Conservation (phyloP, 805 yeast genomes). For the Pichia phayaonensis region DNA sequence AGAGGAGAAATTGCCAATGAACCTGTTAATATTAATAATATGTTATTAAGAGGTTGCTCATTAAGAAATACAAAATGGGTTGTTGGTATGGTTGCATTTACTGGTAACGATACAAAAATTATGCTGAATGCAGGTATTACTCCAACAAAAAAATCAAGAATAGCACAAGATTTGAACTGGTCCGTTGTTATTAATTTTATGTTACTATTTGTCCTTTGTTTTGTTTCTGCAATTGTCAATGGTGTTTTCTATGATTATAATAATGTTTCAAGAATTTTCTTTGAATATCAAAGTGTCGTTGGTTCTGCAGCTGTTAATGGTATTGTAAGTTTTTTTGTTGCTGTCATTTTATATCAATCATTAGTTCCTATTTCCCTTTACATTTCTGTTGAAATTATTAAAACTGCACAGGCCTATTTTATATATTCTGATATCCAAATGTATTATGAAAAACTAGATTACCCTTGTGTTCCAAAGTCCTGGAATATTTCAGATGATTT, state of each 20-base stretch:
- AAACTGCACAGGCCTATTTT: constrained; percentile 75
- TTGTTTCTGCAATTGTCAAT: constrained; percentile 61
- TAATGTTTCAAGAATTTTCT: constrained; percentile 49
- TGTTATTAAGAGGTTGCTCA: constrained; percentile 69
- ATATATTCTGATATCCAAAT: constrained; percentile 67
- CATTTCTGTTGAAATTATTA: constrained; percentile 74
- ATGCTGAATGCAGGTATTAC: constrained; percentile 77
- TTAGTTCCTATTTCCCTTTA: constrained; percentile 79
- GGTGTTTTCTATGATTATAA: constrained; percentile 51
- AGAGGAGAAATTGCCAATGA: constrained; percentile 39
- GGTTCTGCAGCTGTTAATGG: constrained; percentile 62
- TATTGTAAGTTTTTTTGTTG: constrained; percentile 64
- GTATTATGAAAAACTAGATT: constrained; percentile 63
- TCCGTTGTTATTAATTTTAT: constrained; percentile 62
- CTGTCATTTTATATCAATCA: constrained; percentile 68
- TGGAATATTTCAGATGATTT: constrained; percentile 84
- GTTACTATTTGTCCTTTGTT: constrained; percentile 57
- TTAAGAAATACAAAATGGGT: constrained; percentile 80
- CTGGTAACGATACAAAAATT: constrained; percentile 74
- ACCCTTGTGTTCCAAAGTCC: constrained; percentile 76
- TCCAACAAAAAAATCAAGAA: constrained; percentile 69
- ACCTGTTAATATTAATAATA: constrained; percentile 60
- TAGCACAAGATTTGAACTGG: constrained; percentile 63
- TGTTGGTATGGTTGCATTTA: constrained; percentile 65
- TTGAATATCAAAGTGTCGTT: constrained; percentile 65